Percentiles rank a stretch among this genome's conserved stretches.
Conservation (phyloP, 2,329 filamentous ascomycete genomes). For the Phialemoniopsis sp. region DNA sequence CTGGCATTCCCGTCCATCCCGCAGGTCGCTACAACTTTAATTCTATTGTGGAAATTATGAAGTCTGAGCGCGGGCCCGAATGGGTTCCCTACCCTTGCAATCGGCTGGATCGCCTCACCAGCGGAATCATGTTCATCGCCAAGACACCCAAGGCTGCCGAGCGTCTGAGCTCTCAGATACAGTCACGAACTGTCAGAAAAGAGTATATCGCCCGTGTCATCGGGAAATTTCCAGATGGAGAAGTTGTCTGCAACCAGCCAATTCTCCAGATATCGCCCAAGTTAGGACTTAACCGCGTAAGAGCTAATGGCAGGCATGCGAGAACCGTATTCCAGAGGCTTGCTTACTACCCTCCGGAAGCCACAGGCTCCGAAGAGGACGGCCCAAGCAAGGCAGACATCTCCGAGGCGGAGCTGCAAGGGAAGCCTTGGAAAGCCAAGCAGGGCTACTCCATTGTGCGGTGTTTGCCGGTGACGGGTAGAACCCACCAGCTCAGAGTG, state of each 20-base stretch:
- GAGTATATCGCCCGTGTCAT: conserved; percentile 92
- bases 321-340: conserved; percentile 87
- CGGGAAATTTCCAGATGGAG: conserved; percentile 86
- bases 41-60: conserved; percentile 89
- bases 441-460: conserved; percentile 92
- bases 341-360: conserved; percentile 77
- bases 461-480: conserved; percentile 86
- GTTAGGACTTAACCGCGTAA: conserved; percentile 88
- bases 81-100: conserved; percentile 73
- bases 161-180: conserved; percentile 70
- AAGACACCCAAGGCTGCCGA: conserved; percentile 82
- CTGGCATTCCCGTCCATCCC: conserved; percentile 91
- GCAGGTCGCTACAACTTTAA: conserved; percentile 96
- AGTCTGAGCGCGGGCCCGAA: conserved; percentile 59
- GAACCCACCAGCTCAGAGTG: conserved; percentile 92
- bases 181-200: conserved; percentile 79
- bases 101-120: conserved; percentile 87
- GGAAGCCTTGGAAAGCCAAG: conserved; percentile 43
- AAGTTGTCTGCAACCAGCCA: conserved; percentile 88
- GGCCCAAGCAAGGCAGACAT: not conserved
- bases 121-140: conserved; percentile 96
- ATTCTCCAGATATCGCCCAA: conserved; percentile 94
- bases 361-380: conserved; percentile 1
- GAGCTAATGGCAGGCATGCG: conserved; percentile 86
- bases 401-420: conserved; percentile 7